Conservation (phyloP, 768 basidiomycete species). For the Pilatotrama ljubarskyi region DNA sequence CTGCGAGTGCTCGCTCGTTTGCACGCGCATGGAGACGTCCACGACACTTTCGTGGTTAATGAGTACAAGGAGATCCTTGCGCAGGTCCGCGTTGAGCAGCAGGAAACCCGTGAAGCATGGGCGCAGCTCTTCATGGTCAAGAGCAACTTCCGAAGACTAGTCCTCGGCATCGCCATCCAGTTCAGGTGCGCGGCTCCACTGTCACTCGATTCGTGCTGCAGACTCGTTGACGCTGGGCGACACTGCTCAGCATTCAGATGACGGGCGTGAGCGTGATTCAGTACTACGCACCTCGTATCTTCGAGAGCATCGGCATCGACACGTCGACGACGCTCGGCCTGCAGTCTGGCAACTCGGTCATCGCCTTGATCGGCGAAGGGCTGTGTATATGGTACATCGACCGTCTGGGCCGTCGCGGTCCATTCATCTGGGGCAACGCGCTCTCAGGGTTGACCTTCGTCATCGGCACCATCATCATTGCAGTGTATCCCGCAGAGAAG, state of each 20-base stretch:
- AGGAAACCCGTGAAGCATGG: slow-evolving; percentile 33
- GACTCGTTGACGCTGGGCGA: slow-evolving; percentile 29
- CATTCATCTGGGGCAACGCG: slow-evolving; percentile 27
- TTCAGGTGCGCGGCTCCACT: slow-evolving; percentile 19
- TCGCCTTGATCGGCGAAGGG: slow-evolving; percentile 53
- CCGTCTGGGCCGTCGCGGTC: slow-evolving; percentile 25
- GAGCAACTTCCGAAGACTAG: slow-evolving; percentile 48
- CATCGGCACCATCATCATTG: slow-evolving; percentile 29
- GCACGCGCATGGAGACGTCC: slow-evolving; percentile 49
- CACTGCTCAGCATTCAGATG: slow-evolving; percentile 57
- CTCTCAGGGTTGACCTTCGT: slow-evolving; percentile 27
- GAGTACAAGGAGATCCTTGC: slow-evolving; percentile 27
- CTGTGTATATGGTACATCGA: slow-evolving; percentile 30
- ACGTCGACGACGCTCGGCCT: slow-evolving; percentile 44
- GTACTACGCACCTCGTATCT: slow-evolving; percentile 27
- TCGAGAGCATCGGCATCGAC: slow-evolving; percentile 23
- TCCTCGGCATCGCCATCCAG: slow-evolving; percentile 39
- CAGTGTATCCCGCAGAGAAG: slow-evolving; percentile 23
- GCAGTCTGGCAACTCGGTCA: slow-evolving; percentile 55
- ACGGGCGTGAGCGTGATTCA: slow-evolving; percentile 55
- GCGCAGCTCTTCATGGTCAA: slow-evolving; percentile 40
- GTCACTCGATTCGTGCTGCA: slow-evolving; percentile 29
- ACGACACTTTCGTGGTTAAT: slow-evolving; percentile 47
- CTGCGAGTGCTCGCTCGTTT: slow-evolving; percentile 45
- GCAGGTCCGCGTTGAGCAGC: slow-evolving; percentile 22